Conservation (phyloP, 768 basidiomycete genomes). For the Termitomyces sp. region DNA sequence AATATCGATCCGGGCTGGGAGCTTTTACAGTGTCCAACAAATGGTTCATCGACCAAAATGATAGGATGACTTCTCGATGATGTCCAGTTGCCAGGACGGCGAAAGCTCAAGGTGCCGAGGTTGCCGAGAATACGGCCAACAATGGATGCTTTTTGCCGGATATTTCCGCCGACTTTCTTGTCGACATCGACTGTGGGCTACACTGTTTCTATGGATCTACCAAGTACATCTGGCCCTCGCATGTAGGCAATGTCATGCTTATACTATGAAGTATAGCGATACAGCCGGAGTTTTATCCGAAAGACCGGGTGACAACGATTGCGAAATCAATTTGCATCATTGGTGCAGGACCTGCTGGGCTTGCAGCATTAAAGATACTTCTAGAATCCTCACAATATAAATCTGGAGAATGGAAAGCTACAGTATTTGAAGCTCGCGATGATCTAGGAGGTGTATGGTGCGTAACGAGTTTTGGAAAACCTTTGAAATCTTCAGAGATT, state of each 20-base stretch:
- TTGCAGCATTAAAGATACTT: constrained; percentile 63
- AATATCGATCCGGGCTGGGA: too few species aligned
- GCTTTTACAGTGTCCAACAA: too few species aligned
- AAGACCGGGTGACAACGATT: background rate
- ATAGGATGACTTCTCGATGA: too few species aligned
- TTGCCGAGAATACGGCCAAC: too few species aligned
- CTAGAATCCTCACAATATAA: constrained; percentile 53
- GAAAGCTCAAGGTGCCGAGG: too few species aligned
- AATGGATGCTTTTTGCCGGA: too few species aligned
- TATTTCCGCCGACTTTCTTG: too few species aligned
- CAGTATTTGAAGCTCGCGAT: constrained; percentile 58
- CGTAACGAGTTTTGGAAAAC: background rate
- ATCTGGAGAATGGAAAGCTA: constrained; percentile 54
- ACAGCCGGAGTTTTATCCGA: background rate
- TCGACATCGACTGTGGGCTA: too few species aligned
- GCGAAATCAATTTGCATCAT: constrained; percentile 53
- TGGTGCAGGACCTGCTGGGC: constrained; percentile 72
- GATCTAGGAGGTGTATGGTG: constrained; percentile 78
- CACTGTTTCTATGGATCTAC: background rate
- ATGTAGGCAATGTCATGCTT: background rate
- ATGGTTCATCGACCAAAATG: too few species aligned
- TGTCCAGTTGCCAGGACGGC: too few species aligned
- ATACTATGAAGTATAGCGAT: constrained; percentile 3
- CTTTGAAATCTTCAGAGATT: background rate
- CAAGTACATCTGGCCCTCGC: background rate